Percentiles rank a stretch among this genome's conserved stretches.
Conservation (phyloP, 1,284 basidiomycete species). For the Puccinia hordei region DNA sequence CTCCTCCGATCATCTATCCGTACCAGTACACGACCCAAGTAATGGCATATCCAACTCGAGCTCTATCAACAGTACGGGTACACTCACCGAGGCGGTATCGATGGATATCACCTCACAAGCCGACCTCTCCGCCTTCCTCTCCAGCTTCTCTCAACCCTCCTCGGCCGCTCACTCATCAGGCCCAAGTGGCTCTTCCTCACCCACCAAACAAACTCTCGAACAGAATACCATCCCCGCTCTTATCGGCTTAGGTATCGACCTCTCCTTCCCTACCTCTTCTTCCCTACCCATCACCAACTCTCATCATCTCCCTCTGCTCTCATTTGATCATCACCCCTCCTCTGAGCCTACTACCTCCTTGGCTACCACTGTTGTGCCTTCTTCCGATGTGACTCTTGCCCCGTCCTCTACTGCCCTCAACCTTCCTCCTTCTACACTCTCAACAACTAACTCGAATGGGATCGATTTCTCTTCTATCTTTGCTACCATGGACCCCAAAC, state of each 20-base stretch:
- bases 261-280: neutral
- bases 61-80: neutral
- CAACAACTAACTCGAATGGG: neutral
- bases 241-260: slow-evolving; percentile 4
- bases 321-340: no score
- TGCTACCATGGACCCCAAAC: neutral
- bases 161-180: neutral
- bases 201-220: neutral
- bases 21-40: neutral
- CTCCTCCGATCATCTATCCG: neutral
- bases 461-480: neutral
- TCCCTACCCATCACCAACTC: no score
- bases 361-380: no score
- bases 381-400: neutral
- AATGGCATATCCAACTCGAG: neutral
- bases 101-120: neutral
- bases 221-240: neutral
- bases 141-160: slow-evolving; percentile 5
- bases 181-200: neutral
- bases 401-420: neutral
- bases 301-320: no score
- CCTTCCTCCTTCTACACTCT: neutral
- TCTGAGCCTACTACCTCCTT: no score
- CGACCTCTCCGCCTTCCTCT: slow-evolving; percentile 17
- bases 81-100: neutral